Percentiles rank a stretch among this genome's conserved stretches.
Evolutionary conservation across 306 rosid species (phyloP).

Genomic region (Castanopsis chinensis): DNA sequence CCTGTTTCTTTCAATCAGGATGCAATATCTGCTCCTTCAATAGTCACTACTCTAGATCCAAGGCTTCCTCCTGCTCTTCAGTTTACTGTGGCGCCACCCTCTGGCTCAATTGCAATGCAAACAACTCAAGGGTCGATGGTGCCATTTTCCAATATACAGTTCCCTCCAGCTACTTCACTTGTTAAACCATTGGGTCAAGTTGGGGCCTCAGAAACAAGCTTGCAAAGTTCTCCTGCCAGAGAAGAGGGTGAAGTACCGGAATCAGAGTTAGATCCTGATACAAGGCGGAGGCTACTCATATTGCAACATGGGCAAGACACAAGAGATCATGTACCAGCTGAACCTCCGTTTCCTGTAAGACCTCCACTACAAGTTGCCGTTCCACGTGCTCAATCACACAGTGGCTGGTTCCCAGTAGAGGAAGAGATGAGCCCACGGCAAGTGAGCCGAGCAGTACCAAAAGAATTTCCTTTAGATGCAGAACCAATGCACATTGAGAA

Average conservation of each 20-base stretch:
- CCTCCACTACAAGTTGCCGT: constrained; percentile 61
- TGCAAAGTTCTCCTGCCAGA: constrained; percentile 94
- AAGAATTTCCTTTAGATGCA: constrained; percentile 72
- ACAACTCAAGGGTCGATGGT: constrained; percentile 49
- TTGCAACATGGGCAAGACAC: constrained; percentile 98
- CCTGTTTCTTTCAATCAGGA: constrained; percentile 48
- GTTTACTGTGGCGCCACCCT: constrained; percentile 47
- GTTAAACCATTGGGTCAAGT: constrained; percentile 61
- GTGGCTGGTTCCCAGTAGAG: constrained; percentile 81
- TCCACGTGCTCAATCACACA: constrained; percentile 55
- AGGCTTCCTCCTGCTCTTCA: constrained; percentile 56
- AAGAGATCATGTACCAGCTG: constrained; percentile 64
- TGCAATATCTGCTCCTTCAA: constrained; percentile 49
- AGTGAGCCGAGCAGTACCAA: constrained; percentile 49
- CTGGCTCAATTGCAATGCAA: constrained; percentile 61
- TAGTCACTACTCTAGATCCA: constrained; percentile 54
- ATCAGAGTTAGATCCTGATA: constrained; percentile 98
- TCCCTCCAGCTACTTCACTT: constrained; percentile 46
- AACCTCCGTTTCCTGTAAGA: constrained; percentile 70
- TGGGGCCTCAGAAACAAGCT: constrained; percentile 62
- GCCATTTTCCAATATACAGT: constrained; percentile 54
- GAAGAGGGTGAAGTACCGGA: constrained; percentile 99
- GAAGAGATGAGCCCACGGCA: constrained; percentile 90
- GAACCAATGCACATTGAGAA: constrained; percentile 71
- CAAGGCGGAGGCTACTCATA: constrained; percentile 97